Base-by-base conservation (phyloP, 1,139 yeast genomes). In the Blastobotrys aristatus region DNA sequence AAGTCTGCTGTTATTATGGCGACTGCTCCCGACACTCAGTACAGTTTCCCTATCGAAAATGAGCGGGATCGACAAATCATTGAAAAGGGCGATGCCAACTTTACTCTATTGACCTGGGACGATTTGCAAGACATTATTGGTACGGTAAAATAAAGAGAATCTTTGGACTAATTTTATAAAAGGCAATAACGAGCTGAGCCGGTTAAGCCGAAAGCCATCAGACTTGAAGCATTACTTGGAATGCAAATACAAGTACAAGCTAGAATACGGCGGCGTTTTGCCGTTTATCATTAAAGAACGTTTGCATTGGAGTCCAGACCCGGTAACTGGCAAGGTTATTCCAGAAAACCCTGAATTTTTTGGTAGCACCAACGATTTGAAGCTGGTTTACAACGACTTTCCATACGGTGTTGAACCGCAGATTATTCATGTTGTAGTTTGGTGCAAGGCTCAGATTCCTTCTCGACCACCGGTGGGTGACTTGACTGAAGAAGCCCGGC, bases 371-470 rank as follows among this genome's bases (percentile, higher is more conserved):
- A 26, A 50, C 1, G 74, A 71, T 48, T 52, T 67, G 40, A 66
- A 61, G 50, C 64, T 71, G 21, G 54, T 70, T 18, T 51, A 45
- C 34, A 71, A 71, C 49, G 73, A 70, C 49, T 71, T 67, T 50
- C 72, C 74, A 2, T 71, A 71, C 49, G 69, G 67, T 16, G 57
- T 70, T 29, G 71, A 63, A 35, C 52, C 55, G 2, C 66, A 66
- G 2, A 61, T 71, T 22, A 52, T 54, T 3, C 75, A 71, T 52
- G 53, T 70, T 6, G 72, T 70, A 5, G 72, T 71, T 11, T 71
- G 75, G 75, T 53, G 68, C 8, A 62, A 66, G 44, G 58, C 65
- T 2, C 53, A 57, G 13, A 61, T 70, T 13, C 70, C 71, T 3
- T 55, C 55, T 31, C n/a, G 20, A 6, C 60, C 56, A 22, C 51